A percentile compares a stretch with the other conserved stretches of the same genome.
phyloP scores from a whole-genome alignment of 495 filamentous ascomycete species.

The Penicillium coprophilum region DNA sequence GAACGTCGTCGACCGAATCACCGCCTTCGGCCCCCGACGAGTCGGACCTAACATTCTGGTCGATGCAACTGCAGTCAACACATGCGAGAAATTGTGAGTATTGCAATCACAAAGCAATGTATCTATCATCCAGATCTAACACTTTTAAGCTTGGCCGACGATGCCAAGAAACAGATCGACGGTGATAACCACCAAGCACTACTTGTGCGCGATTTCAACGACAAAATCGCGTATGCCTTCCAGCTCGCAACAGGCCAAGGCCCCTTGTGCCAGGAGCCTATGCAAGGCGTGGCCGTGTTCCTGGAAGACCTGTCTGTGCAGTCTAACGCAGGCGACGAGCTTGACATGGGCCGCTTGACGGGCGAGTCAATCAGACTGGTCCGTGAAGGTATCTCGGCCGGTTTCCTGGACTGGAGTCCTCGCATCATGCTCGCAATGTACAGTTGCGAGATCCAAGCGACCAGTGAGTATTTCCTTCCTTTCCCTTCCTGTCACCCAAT shows the following conservation, averaged over 20 bases:
- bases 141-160: slow-evolving; percentile 37
- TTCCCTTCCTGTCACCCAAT: neutral
- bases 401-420: slow-evolving; percentile 94
- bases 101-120: neutral
- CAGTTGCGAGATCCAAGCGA: slow-evolving; percentile 93
- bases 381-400: slow-evolving; percentile 79
- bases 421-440: slow-evolving; percentile 97
- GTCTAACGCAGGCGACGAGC: slow-evolving; percentile 52
- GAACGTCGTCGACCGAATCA: slow-evolving; percentile 74
- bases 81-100: slow-evolving; percentile 73
- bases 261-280: slow-evolving; percentile 88
- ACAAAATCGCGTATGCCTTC: slow-evolving; percentile 90
- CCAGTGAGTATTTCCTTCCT: slow-evolving; percentile 57
- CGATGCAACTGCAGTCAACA: slow-evolving; percentile 71
- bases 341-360: slow-evolving; percentile 79
- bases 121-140: slow-evolving; percentile 13
- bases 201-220: slow-evolving; percentile 71
- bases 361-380: slow-evolving; percentile 89
- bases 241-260: slow-evolving; percentile 89
- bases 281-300: slow-evolving; percentile 91
- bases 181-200: slow-evolving; percentile 51
- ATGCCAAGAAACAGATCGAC: slow-evolving; percentile 36
- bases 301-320: slow-evolving; percentile 73
- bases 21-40: slow-evolving; percentile 83
- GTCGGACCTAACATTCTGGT: slow-evolving; percentile 88